phyloP scores from a whole-genome alignment of 2,329 filamentous ascomycete species.

The Alternaria tenuissima region DNA sequence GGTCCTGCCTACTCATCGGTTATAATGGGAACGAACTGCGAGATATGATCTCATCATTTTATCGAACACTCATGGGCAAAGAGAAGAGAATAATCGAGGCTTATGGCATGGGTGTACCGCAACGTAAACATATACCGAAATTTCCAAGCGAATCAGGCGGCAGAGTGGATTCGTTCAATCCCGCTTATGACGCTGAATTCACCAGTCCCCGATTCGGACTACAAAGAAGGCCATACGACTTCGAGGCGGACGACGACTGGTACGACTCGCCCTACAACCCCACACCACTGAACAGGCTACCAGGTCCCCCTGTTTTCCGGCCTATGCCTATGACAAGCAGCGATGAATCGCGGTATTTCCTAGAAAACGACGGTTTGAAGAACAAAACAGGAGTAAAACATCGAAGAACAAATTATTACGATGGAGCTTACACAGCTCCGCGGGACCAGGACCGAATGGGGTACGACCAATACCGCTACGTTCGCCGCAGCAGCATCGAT shows the following conservation, averaged over 20 bases:
- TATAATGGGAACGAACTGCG: constrained; percentile 42
- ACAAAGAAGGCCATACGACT: constrained; percentile 3
- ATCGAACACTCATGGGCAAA: constrained; percentile 30
- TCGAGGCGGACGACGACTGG: neutral
- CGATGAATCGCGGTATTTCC: no score
- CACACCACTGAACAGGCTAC: no score
- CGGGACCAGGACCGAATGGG: no score
- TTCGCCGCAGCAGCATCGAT: no score
- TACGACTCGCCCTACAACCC: neutral
- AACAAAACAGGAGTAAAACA: no score
- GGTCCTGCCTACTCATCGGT: constrained; percentile 34
- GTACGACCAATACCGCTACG: no score
- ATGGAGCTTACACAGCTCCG: no score
- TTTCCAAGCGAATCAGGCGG: constrained; percentile 13
- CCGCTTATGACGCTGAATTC: constrained; percentile 36
- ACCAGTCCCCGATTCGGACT: constrained; percentile 14
- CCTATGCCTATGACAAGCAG: no score
- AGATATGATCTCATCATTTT: constrained; percentile 17
- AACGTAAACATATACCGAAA: constrained; percentile 31
- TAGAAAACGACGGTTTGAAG: no score
- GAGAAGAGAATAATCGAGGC: constrained; percentile 20
- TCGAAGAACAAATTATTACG: no score
- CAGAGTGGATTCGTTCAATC: constrained; percentile 19
- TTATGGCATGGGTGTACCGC: constrained; percentile 36
- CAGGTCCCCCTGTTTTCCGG: no score